Conservation (phyloP, 805 yeast genomes). For the Saturnispora halmiae region DNA sequence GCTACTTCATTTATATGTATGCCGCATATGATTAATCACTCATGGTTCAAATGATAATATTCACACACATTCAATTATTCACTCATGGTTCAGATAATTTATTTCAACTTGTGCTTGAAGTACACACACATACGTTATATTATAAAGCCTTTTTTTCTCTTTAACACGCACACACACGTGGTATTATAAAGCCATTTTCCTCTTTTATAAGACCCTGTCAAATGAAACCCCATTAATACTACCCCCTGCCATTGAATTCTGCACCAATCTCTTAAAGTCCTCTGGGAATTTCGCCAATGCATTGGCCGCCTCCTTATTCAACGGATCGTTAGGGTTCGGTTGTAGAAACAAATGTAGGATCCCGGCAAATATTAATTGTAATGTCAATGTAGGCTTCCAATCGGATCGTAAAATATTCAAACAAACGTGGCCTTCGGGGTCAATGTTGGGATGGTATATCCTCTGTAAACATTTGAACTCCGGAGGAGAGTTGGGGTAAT, state of each 20-base stretch:
- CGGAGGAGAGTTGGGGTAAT: constrained; percentile 91
- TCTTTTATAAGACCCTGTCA: constrained; percentile 45
- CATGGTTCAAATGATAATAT: too few species aligned
- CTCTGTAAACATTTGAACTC: constrained; percentile 60
- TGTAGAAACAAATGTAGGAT: constrained; percentile 77
- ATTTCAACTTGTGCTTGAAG: too few species aligned
- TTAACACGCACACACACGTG: too few species aligned
- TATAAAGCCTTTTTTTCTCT: too few species aligned
- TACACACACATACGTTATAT: too few species aligned
- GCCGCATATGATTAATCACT: too few species aligned
- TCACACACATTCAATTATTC: too few species aligned
- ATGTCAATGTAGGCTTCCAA: constrained; percentile 88
- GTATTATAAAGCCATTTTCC: too few species aligned
- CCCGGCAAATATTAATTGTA: constrained; percentile 78
- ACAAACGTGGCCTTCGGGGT: constrained; percentile 83
- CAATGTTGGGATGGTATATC: constrained; percentile 92
- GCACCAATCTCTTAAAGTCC: constrained; percentile 49
- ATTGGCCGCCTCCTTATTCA: constrained; percentile 83
- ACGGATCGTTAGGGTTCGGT: constrained; percentile 87
- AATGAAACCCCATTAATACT: constrained; percentile 46
- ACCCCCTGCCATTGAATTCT: constrained; percentile 65
- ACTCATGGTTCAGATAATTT: too few species aligned
- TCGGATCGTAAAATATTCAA: constrained; percentile 86
- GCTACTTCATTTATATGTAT: too few species aligned
- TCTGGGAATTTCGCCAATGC: constrained; percentile 37